Evolutionary conservation across 2,329 filamentous ascomycete genomes (phyloP), one percentile per base, ranked within the genome.

Genomic region (Fusarium keratoplasticum): DNA sequence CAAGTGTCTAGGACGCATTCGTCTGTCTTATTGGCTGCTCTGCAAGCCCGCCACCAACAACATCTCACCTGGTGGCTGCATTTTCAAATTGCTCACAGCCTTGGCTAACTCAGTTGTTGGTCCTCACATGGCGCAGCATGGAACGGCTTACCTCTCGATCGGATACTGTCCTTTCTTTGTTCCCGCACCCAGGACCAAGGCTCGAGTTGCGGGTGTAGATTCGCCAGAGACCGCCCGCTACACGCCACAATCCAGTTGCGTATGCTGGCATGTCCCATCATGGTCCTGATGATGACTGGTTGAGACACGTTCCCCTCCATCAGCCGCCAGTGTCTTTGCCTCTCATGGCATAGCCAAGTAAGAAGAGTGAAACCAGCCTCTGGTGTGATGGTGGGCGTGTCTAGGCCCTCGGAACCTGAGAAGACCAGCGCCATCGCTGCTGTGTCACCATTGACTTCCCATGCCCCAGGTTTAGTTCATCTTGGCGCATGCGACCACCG

Each of bases 81-180:
- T 25, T 31, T 52, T 52, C 47, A 52, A 52, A 52, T 52, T 52
- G 47, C 47, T 31, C 18, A 52, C n/a, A 27, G 60, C 64, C 60
- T 65, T 33, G 61, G 47, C 40, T 33, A 50, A 31, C 62, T 71
- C 25, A 69, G 61, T n/a, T 61, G 71, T 69, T 73, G 67, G 64
- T 52, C 42, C 64, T 54, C 54, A 38, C 36, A 63, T 71, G 63
- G 67, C 36, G 47, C 62, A 67, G 70, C 64, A 65, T 57, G 47
- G 61, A 55, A 61, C 64, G 25, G 38, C 54, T 73, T 55, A 59
- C 71, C 67, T 69, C 38, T 68, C 61, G 54, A 69, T 74, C 68
- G 47, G 71, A 64, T 72, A 31, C 59, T 40, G 50, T 33, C 54
- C 57, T 47, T 20, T 60, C 44, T 52, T 69, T 65, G 65, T 63